Conservation (phyloP, 1,139 yeast genomes). For the Scheffersomyces parashehatae region DNA sequence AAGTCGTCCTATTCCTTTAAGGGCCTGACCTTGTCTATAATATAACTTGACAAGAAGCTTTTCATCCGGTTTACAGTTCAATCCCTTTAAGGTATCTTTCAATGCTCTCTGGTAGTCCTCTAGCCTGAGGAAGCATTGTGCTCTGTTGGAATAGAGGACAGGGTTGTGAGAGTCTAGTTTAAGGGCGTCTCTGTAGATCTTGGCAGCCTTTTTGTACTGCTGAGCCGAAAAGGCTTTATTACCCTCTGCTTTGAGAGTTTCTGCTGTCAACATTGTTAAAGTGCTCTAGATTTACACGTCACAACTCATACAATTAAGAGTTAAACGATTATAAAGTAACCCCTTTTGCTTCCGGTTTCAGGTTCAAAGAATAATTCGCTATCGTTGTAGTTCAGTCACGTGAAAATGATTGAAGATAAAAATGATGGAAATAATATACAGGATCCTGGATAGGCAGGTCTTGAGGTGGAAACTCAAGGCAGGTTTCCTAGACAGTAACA, state of each 20-base stretch:
- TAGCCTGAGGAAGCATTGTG: conserved; percentile 67
- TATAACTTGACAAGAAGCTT: conserved; percentile 50
- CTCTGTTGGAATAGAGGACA: conserved; percentile 73
- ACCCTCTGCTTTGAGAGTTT: conserved; percentile 53
- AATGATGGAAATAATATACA: too few relatives aligned
- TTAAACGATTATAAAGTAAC: too few relatives aligned
- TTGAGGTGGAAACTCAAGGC: too few relatives aligned
- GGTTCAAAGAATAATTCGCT: too few relatives aligned
- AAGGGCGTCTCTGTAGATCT: conserved; percentile 67
- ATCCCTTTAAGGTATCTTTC: conserved; percentile 59
- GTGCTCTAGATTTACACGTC: not conserved
- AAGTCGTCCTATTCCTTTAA: conserved; percentile 31
- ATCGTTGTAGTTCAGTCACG: too few relatives aligned
- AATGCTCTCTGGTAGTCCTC: conserved; percentile 58
- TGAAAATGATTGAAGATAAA: too few relatives aligned
- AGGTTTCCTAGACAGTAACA: too few relatives aligned
- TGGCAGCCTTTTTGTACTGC: conserved; percentile 58
- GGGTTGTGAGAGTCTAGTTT: conserved; percentile 56
- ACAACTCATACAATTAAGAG: not conserved
- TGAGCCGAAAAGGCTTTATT: conserved; percentile 62
- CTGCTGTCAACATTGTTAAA: conserved; percentile 13
- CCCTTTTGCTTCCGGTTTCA: too few relatives aligned
- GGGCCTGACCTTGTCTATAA: conserved; percentile 58
- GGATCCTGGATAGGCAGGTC: too few relatives aligned
- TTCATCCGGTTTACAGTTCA: conserved; percentile 36